Conservation (phyloP, 2,329 filamentous ascomycete species). For the Arthrinium puccinioides region DNA sequence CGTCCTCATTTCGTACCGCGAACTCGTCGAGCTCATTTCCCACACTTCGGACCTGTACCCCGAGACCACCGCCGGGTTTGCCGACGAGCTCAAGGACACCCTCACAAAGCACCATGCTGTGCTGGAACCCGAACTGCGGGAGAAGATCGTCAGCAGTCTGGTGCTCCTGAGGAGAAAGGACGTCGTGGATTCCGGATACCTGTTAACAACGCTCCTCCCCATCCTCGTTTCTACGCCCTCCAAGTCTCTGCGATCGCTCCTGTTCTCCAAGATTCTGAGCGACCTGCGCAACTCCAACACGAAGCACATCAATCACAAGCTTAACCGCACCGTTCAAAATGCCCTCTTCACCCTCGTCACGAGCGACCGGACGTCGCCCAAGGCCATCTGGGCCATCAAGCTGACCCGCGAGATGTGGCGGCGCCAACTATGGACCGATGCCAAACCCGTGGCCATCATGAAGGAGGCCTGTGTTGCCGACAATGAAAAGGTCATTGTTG, state of each 20-base stretch:
- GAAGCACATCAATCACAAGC: constrained; percentile 80
- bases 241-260: constrained; percentile 75
- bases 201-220: constrained; percentile 89
- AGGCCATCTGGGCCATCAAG: constrained; percentile 93
- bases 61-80: constrained; percentile 67
- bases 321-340: constrained; percentile 90
- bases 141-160: constrained; percentile 89
- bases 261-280: constrained; percentile 81
- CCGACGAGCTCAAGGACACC: constrained; percentile 74
- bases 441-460: constrained; percentile 96
- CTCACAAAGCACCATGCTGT: constrained; percentile 74
- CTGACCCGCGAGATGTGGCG: constrained; percentile 95
- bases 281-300: constrained; percentile 84
- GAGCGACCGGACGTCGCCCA: constrained; percentile 74
- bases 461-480: constrained; percentile 84
- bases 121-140: constrained; percentile 76
- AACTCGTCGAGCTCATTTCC: constrained; percentile 87
- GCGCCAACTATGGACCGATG: constrained; percentile 90
- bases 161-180: constrained; percentile 87
- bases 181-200: constrained; percentile 73
- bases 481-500: constrained; percentile 86
- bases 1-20: constrained; percentile 76
- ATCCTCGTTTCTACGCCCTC: constrained; percentile 87
- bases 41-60: constrained; percentile 94
- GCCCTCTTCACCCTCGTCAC: constrained; percentile 88